phyloP scores from a whole-genome alignment of 164 flowering plant species.

The Chimonanthus salicifolius region DNA sequence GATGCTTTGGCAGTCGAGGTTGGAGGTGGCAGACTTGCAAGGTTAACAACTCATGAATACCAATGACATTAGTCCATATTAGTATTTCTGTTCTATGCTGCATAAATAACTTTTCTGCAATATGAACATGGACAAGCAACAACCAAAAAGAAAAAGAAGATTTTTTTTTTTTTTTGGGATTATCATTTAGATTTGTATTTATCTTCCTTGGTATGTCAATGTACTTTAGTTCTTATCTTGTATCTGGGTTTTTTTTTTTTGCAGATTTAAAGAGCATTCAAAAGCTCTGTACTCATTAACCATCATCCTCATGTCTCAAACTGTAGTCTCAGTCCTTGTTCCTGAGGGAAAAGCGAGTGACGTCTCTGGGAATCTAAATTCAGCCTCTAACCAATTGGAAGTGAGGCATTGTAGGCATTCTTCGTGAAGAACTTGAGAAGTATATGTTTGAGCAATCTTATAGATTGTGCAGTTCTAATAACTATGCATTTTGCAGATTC shows the following conservation, averaged over 20 bases:
- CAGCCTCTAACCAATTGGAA: constrained; percentile 46
- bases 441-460: neutral
- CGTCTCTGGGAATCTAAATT: constrained; percentile 51
- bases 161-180: neutral
- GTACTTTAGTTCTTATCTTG: neutral
- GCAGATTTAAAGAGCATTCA: constrained; percentile 50
- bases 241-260: neutral
- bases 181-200: neutral
- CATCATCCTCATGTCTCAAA: constrained; percentile 25
- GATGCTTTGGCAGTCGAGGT: constrained; percentile 37
- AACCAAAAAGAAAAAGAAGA: neutral
- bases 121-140: no score
- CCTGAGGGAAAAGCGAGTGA: constrained; percentile 50
- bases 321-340: constrained; percentile 32
- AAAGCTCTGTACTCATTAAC: constrained; percentile 43
- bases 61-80: neutral
- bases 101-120: neutral
- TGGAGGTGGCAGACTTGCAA: constrained; percentile 47
- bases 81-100: neutral
- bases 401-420: constrained; percentile 38
- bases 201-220: neutral
- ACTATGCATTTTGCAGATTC: constrained; percentile 28
- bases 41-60: constrained; percentile 23
- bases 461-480: constrained; percentile 2
- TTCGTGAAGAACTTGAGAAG: neutral